Evolutionary conservation across 495 filamentous ascomycete genomes (phyloP).

Genomic region (Penicillium lagena): DNA sequence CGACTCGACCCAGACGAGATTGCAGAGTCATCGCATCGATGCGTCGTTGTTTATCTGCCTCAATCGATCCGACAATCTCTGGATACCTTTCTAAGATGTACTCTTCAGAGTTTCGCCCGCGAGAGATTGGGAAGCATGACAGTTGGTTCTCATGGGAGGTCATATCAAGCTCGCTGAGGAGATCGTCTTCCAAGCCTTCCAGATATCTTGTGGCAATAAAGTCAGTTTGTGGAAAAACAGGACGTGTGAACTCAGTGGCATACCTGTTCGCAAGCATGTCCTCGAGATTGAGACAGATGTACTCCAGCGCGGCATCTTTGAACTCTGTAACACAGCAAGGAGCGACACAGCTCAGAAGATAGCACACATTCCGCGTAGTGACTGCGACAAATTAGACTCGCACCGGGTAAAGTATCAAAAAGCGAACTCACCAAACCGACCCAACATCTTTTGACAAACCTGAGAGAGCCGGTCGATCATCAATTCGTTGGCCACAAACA

Average conservation of each 20-base stretch:
- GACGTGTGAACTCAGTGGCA: constrained; percentile 1
- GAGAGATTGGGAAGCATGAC: constrained; percentile 64
- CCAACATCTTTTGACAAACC: constrained; percentile 81
- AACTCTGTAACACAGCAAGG: constrained; percentile 78
- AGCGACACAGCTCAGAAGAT: constrained; percentile 74
- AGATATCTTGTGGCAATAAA: constrained; percentile 47
- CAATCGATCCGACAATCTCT: constrained; percentile 46
- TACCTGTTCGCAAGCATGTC: constrained; percentile 82
- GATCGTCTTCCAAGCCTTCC: constrained; percentile 78
- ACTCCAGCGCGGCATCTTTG: constrained; percentile 83
- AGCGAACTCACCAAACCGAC: constrained; percentile 60
- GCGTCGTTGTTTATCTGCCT: constrained; percentile 46
- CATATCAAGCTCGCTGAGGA: constrained; percentile 70
- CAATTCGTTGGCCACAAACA: constrained; percentile 84
- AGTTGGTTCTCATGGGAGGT: constrained; percentile 78
- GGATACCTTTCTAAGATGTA: constrained; percentile 69
- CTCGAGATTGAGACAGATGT: constrained; percentile 86
- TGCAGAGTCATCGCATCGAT: constrained; percentile 56
- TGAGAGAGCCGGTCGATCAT: constrained; percentile 90
- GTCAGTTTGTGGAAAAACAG: neutral
- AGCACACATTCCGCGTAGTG: constrained; percentile 77
- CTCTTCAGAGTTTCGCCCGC: constrained; percentile 64
- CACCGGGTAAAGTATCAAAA: neutral
- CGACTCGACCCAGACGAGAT: constrained; percentile 52
- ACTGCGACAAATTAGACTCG: constrained; percentile 39